A percentile compares a stretch with the other conserved stretches of the same genome.
Evolutionary conservation across 306 rosid species (phyloP).

Genomic region (Herpetospermum pedunculosum): DNA sequence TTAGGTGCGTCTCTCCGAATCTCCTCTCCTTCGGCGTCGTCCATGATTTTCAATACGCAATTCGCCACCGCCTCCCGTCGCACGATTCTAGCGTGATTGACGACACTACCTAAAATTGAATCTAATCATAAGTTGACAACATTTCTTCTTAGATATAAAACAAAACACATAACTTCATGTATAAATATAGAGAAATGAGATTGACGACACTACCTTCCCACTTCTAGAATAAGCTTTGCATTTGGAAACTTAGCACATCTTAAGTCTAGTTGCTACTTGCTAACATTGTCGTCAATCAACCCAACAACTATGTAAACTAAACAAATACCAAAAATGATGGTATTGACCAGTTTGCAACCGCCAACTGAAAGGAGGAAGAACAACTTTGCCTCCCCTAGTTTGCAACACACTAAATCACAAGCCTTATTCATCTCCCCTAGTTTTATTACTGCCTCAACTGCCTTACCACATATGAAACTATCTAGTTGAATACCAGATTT

Average conservation of each 20-base stretch:
- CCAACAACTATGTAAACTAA: not conserved
- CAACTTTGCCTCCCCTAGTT: not conserved
- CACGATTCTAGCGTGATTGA: too few relatives aligned
- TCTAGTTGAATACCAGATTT: slow-evolving; percentile 37
- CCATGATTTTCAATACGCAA: too few relatives aligned
- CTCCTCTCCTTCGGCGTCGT: too few relatives aligned
- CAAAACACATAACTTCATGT: not conserved
- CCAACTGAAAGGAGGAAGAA: not conserved
- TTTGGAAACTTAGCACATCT: not conserved
- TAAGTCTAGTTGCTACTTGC: not conserved
- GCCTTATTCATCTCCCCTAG: slow-evolving; percentile 36
- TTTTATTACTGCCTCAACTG: slow-evolving; percentile 50
- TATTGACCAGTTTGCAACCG: not conserved
- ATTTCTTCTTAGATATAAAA: not conserved
- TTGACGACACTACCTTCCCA: not conserved
- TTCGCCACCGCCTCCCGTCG: too few relatives aligned
- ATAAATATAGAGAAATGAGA: not conserved
- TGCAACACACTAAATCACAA: slow-evolving; percentile 23
- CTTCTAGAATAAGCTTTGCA: not conserved
- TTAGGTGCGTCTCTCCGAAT: too few relatives aligned
- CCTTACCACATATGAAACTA: slow-evolving; percentile 36
- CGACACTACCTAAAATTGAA: not conserved
- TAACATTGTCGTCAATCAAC: not conserved
- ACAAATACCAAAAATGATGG: not conserved
- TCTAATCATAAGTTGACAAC: not conserved